Evolutionary conservation across 2,329 filamentous ascomycete genomes (phyloP).

Genomic region (Penicillium oxalicum): DNA sequence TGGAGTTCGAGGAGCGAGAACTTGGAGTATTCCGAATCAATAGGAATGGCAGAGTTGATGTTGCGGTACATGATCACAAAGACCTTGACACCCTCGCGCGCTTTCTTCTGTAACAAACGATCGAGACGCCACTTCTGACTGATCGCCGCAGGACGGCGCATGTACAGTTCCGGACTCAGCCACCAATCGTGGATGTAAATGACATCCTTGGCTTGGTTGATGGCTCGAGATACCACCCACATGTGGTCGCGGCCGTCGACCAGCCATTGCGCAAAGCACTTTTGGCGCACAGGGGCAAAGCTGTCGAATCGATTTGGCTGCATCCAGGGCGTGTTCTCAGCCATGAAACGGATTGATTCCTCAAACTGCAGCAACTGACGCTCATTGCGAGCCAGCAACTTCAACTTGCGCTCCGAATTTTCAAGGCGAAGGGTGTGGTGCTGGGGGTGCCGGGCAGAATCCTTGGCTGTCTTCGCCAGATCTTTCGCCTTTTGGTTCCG

Average conservation of each 20-base stretch:
- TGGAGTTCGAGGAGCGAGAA: constrained; percentile 92
- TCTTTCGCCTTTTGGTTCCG: constrained; percentile 49
- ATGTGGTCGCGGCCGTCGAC: constrained; percentile 97
- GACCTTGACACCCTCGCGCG: constrained; percentile 89
- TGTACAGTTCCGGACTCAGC: constrained; percentile 92
- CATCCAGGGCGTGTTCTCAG: constrained; percentile 74
- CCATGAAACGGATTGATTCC: constrained; percentile 84
- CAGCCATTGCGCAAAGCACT: constrained; percentile 90
- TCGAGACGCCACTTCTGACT: constrained; percentile 98
- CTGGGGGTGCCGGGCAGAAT: constrained; percentile 55
- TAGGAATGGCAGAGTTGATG: constrained; percentile 92
- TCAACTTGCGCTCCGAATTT: constrained; percentile 88
- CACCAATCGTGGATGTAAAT: constrained; percentile 99
- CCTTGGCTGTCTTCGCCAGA: constrained; percentile 59
- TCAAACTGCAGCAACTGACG: constrained; percentile 86
- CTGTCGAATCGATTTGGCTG: constrained; percentile 81
- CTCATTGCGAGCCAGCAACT: constrained; percentile 85
- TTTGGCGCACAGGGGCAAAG: constrained; percentile 81
- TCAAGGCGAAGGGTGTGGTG: constrained; percentile 84
- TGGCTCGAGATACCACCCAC: constrained; percentile 97
- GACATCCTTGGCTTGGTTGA: constrained; percentile 94
- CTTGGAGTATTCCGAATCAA: constrained; percentile 97
- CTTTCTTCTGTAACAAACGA: constrained; percentile 85
- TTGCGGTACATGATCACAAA: constrained; percentile 98
- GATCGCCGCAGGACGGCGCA: constrained; percentile 87